A percentile compares a stretch with the other conserved stretches of the same genome.
Conservation (phyloP, 441 rosid species). For the Syzygium syzygioides region DNA sequence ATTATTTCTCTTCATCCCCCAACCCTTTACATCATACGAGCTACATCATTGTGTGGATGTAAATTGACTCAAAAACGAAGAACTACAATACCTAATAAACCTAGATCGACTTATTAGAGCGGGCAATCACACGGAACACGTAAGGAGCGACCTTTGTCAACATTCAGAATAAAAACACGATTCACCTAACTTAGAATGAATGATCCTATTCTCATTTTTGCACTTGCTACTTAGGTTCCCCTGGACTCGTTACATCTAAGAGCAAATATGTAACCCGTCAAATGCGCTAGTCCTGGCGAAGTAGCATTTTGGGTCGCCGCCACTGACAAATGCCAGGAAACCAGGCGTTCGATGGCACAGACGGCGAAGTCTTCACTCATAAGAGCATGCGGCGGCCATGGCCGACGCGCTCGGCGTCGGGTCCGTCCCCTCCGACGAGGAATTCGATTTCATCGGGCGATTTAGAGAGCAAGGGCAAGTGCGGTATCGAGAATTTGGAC, state of each 20-base stretch:
- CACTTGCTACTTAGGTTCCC: slow-evolving; percentile 14
- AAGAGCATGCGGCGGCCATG: slow-evolving; percentile 19
- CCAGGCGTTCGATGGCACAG: slow-evolving; percentile 27
- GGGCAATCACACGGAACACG: no score
- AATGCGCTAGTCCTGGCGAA: slow-evolving; percentile 24
- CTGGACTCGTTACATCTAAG: slow-evolving; percentile 21
- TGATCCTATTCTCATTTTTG: no score
- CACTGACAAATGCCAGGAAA: slow-evolving; percentile 2
- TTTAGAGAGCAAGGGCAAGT: slow-evolving; percentile 19
- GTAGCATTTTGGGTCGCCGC: slow-evolving; percentile 29
- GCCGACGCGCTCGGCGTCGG: slow-evolving; percentile 13
- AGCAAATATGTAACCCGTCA: slow-evolving; percentile 28
- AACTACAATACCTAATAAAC: no score
- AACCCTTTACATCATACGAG: rapidly evolving
- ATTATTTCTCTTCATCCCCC: background rate
- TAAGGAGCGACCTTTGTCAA: no score
- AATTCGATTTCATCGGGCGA: slow-evolving; percentile 10
- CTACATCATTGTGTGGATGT: no score
- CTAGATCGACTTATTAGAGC: no score
- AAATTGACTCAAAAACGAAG: no score
- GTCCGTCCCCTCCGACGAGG: slow-evolving; percentile 17
- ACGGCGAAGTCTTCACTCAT: slow-evolving; percentile 26
- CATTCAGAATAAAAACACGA: no score
- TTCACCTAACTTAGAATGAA: no score
- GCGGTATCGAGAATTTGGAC: slow-evolving; percentile 31